These are phyloP conservation scores for Tremellales sp. DNA, from an alignment of 1,284 basidiomycete genomes.

Conservation along the genomic window DNA sequence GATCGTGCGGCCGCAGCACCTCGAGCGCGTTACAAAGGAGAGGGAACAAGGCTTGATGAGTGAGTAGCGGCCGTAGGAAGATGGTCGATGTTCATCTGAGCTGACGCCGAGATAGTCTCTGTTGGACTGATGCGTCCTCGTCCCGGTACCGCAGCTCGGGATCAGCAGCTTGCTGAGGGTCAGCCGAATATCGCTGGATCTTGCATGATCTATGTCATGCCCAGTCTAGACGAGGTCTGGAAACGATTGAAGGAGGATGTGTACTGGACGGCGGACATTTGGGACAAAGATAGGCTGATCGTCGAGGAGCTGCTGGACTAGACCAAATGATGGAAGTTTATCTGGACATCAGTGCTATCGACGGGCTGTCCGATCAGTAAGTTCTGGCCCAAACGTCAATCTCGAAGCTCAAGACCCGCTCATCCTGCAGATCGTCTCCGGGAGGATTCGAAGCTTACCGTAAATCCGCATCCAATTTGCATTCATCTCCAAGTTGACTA, in stretches of 20 bases:
- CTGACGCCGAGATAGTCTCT: conserved; percentile 11
- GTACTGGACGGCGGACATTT: conserved; percentile 31
- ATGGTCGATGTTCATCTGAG: neutral
- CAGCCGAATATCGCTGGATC: conserved; percentile 16
- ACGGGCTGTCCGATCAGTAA: neutral
- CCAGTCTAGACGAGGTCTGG: conserved; percentile 24
- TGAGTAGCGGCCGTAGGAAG: conserved; percentile 14
- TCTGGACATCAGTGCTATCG: neutral
- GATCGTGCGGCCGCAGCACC: conserved; percentile 34
- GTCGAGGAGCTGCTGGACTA: conserved; percentile 24
- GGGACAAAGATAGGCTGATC: conserved; percentile 31
- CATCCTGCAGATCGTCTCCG: too few relatives aligned
- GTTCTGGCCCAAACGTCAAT: too few relatives aligned
- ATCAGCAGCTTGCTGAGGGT: conserved; percentile 11
- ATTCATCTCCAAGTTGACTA: too few relatives aligned
- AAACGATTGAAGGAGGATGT: conserved; percentile 30
- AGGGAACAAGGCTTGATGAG: conserved; percentile 19
- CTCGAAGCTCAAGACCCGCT: too few relatives aligned
- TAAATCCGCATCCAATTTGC: too few relatives aligned
- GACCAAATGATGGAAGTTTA: conserved; percentile 2
- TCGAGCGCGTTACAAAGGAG: conserved; percentile 23
- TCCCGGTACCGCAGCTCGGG: conserved; percentile 10
- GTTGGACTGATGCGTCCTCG: conserved; percentile 16
- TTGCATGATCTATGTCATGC: conserved; percentile 20
- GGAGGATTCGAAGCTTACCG: too few relatives aligned